These are phyloP conservation scores for Fusarium tricinctum DNA, from an alignment of 2,329 filamentous ascomycete genomes.

Conservation along the genomic window DNA sequence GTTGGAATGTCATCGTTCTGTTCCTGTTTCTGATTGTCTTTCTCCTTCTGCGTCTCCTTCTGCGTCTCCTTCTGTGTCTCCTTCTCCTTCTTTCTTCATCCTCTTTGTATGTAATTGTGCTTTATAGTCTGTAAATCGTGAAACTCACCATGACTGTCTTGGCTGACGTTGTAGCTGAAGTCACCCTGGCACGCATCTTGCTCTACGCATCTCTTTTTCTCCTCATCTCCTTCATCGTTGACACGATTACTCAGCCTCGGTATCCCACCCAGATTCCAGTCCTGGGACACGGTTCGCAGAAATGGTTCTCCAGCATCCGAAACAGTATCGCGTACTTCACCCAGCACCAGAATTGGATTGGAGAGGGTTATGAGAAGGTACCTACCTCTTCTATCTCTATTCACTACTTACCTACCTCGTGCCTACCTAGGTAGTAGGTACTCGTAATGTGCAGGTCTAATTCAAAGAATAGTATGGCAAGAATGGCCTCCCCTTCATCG, in stretches of 20 bases:
- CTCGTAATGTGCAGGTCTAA: not conserved
- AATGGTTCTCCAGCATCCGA: constrained; percentile 55
- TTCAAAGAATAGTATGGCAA: constrained; percentile 56
- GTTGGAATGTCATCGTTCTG: not conserved
- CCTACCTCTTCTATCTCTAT: constrained; percentile 18
- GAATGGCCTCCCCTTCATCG: constrained; percentile 58
- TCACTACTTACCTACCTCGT: no score
- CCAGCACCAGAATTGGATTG: constrained; percentile 58
- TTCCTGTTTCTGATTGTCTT: not conserved
- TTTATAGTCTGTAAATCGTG: not conserved
- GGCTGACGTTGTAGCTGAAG: constrained; percentile 45
- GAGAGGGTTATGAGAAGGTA: constrained; percentile 60
- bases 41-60: no score
- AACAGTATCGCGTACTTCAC: constrained; percentile 59
- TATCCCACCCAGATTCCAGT: constrained; percentile 59
- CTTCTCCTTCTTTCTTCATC: not conserved
- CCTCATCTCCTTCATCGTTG: constrained; percentile 57
- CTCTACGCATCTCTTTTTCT: constrained; percentile 52
- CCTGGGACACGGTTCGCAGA: constrained; percentile 55
- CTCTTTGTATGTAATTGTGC: not conserved
- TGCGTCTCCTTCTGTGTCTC: no score
- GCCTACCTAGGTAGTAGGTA: no score
- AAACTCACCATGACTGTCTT: constrained; percentile 27
- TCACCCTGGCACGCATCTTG: constrained; percentile 52
- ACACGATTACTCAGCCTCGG: constrained; percentile 56